phyloP scores from a whole-genome alignment of 2,329 filamentous ascomycete species.

The Ambrosiella beaveri region DNA sequence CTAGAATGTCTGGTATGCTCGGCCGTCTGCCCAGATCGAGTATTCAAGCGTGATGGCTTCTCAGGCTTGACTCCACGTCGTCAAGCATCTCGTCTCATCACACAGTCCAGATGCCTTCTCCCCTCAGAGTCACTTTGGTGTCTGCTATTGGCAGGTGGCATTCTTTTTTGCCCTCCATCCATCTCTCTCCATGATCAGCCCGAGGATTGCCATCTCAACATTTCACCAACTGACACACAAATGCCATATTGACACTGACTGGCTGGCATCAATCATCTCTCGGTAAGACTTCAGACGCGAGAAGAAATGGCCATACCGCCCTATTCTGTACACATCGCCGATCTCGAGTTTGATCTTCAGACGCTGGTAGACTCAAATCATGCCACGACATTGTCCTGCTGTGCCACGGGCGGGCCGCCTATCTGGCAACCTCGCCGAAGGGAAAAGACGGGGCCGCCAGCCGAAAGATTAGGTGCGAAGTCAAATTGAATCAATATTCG shows the following conservation, averaged over 20 bases:
- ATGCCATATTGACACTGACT: too few relatives aligned
- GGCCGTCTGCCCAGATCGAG: not conserved
- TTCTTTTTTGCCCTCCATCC: not conserved
- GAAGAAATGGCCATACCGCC: not conserved
- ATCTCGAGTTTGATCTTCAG: not conserved
- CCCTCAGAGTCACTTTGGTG: not conserved
- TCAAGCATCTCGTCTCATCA: not conserved
- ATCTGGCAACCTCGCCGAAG: not conserved
- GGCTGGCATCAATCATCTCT: too few relatives aligned
- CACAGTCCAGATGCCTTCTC: not conserved
- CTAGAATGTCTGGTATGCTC: not conserved
- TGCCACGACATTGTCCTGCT: not conserved
- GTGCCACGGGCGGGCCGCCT: not conserved
- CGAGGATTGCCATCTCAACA: not conserved
- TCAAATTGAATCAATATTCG: too few relatives aligned
- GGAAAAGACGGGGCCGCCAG: not conserved
- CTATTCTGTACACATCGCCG: not conserved
- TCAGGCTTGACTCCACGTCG: not conserved
- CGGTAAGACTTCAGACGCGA: too few relatives aligned
- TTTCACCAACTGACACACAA: not conserved
- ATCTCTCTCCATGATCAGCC: too few relatives aligned
- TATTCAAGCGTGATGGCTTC: not conserved
- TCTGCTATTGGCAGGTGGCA: not conserved
- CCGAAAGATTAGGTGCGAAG: too few relatives aligned
- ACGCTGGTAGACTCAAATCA: not conserved